Conservation (phyloP, 179 eudicot genomes). For the Nepenthes alata region DNA sequence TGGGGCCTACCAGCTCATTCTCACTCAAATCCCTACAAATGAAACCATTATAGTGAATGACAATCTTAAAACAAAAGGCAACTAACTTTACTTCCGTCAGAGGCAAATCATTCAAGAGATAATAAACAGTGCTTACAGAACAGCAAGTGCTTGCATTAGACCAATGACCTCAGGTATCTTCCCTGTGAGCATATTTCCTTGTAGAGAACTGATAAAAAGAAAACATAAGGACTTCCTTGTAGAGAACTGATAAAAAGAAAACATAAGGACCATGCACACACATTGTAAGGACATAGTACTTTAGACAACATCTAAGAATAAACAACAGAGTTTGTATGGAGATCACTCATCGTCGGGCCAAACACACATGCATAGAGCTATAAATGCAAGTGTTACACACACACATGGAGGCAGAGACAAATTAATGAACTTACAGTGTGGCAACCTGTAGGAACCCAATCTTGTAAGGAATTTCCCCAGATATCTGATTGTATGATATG, state of each 20-base stretch:
- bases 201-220: slow-evolving; percentile 37
- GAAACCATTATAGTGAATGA: neutral
- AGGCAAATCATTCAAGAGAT: neutral
- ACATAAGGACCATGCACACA: neutral
- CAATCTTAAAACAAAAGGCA: neutral
- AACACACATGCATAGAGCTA: neutral
- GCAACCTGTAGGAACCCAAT: slow-evolving; percentile 64
- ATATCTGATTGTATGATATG: slow-evolving; percentile 51
- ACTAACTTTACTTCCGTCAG: neutral
- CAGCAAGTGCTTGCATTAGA: slow-evolving; percentile 71
- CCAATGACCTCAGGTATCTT: slow-evolving; percentile 62
- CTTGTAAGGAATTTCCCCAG: slow-evolving; percentile 60
- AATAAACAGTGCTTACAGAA: slow-evolving; percentile 31
- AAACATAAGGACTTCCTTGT: slow-evolving; percentile 26
- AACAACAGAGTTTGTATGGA: too few relatives aligned
- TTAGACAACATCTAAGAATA: too few relatives aligned
- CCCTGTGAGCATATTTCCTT: slow-evolving; percentile 53
- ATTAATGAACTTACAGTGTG: slow-evolving; percentile 28
- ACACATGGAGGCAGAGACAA: neutral
- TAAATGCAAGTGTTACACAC: neutral
- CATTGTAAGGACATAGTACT: neutral
- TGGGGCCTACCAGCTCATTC: slow-evolving; percentile 55
- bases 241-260: slow-evolving; percentile 30
- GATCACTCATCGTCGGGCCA: neutral
- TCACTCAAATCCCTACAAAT: slow-evolving; percentile 50